phyloP scores from a whole-genome alignment of 2,329 filamentous ascomycete species.

The Coniochaeta sp. region DNA sequence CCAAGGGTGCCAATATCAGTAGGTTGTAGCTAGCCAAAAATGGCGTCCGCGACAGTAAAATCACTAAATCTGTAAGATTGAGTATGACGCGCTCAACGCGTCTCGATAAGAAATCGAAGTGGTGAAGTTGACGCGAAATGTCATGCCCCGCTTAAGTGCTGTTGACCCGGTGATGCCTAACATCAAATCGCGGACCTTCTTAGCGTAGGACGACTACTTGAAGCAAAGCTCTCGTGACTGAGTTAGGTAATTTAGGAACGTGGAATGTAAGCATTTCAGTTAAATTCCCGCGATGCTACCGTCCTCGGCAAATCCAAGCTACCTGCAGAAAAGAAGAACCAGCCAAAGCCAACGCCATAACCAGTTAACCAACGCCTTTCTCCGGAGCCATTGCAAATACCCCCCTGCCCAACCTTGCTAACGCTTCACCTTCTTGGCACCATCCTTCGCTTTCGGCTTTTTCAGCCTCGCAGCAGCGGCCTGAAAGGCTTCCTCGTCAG shows the following conservation, averaged over 20 bases:
- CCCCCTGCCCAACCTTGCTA: background rate
- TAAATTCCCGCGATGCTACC: background rate
- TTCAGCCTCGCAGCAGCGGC: conserved; percentile 43
- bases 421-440: background rate
- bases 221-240: no score
- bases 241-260: background rate
- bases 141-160: background rate
- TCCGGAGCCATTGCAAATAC: background rate
- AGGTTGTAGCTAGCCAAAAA: no score
- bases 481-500: conserved; percentile 54
- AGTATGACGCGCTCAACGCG: no score
- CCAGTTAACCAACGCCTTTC: no score
- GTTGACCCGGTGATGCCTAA: background rate
- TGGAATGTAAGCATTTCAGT: background rate
- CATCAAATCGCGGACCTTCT: background rate
- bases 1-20: no score
- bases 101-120: no score
- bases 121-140: background rate
- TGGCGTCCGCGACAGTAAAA: no score
- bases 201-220: no score
- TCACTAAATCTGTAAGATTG: no score
- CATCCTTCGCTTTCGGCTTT: conserved; percentile 14
- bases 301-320: background rate
- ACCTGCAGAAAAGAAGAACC: background rate
- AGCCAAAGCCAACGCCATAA: background rate